phyloP scores from a whole-genome alignment of 306 rosid species.

The Ziziphus jujuba region DNA sequence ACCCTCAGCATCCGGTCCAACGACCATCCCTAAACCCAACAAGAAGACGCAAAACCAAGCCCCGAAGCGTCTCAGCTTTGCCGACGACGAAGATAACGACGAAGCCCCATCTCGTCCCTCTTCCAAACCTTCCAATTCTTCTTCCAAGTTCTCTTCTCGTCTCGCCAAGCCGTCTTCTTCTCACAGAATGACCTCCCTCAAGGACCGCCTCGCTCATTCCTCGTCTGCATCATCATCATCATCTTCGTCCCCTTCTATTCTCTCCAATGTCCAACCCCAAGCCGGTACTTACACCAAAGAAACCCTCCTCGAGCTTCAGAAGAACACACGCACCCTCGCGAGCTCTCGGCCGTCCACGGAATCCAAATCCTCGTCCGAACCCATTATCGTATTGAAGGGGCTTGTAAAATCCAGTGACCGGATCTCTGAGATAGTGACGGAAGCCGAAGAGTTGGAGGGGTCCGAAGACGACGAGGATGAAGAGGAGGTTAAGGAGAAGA shows the following conservation, averaged over 20 bases:
- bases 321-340: conserved; percentile 84
- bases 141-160: conserved; percentile 50
- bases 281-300: conserved; percentile 90
- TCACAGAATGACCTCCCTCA: conserved; percentile 61
- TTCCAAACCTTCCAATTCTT: conserved; percentile 33
- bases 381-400: conserved; percentile 69
- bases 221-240: conserved; percentile 34
- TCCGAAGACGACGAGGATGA: conserved; percentile 39
- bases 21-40: conserved; percentile 49
- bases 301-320: conserved; percentile 89
- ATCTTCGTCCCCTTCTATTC: conserved; percentile 36
- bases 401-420: conserved; percentile 52
- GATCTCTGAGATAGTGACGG: conserved; percentile 24
- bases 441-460: conserved; percentile 36
- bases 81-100: conserved; percentile 64
- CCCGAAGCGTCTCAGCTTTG: conserved; percentile 85
- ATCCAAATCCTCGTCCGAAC: conserved; percentile 64
- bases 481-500: conserved; percentile 20
- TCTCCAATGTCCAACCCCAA: conserved; percentile 87
- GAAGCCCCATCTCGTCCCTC: conserved; percentile 45
- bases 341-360: conserved; percentile 54
- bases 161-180: conserved; percentile 51
- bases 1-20: conserved; percentile 22
- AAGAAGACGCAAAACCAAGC: conserved; percentile 52
- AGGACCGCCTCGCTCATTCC: conserved; percentile 62